Evolutionary conservation across 2,329 filamentous ascomycete genomes (phyloP).

Genomic region (Chaetoscypha palmicola): DNA sequence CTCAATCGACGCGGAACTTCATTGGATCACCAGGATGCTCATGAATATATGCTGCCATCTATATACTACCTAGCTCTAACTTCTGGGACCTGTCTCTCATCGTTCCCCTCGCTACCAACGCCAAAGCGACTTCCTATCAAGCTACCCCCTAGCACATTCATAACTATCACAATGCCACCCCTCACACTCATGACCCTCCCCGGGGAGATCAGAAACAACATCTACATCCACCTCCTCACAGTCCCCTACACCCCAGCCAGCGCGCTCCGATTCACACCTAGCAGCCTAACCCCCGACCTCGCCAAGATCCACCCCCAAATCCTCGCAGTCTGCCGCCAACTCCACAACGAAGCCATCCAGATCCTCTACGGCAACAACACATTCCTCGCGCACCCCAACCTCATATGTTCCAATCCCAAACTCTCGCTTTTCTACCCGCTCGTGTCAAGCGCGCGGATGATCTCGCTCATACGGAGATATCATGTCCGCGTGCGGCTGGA

Average conservation of each 20-base stretch:
- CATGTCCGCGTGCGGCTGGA: constrained; percentile 41
- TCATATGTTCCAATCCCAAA: constrained; percentile 39
- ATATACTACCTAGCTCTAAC: too few relatives aligned
- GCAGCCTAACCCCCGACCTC: constrained; percentile 3
- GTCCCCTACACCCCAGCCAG: constrained; percentile 18
- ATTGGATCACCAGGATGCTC: too few relatives aligned
- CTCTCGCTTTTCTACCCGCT: constrained; percentile 32
- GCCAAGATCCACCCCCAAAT: constrained; percentile 30
- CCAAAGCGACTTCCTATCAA: too few relatives aligned
- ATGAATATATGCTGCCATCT: too few relatives aligned
- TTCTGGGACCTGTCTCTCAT: too few relatives aligned
- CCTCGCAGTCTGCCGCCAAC: constrained; percentile 16
- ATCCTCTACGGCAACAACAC: constrained; percentile 43
- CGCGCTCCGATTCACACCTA: too few relatives aligned
- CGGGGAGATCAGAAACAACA: constrained; percentile 53
- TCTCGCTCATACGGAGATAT: constrained; percentile 36
- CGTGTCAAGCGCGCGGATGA: constrained; percentile 30
- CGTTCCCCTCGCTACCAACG: too few relatives aligned
- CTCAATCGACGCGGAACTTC: too few relatives aligned
- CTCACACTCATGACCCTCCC: constrained; percentile 38
- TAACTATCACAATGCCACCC: too few relatives aligned
- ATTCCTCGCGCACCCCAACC: constrained; percentile 42
- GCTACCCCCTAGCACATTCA: too few relatives aligned
- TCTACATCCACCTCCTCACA: constrained; percentile 35
- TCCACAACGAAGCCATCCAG: constrained; percentile 27